phyloP scores from a whole-genome alignment of 2,329 filamentous ascomycete species.

The Pseudophaeomoniella oleicola region DNA sequence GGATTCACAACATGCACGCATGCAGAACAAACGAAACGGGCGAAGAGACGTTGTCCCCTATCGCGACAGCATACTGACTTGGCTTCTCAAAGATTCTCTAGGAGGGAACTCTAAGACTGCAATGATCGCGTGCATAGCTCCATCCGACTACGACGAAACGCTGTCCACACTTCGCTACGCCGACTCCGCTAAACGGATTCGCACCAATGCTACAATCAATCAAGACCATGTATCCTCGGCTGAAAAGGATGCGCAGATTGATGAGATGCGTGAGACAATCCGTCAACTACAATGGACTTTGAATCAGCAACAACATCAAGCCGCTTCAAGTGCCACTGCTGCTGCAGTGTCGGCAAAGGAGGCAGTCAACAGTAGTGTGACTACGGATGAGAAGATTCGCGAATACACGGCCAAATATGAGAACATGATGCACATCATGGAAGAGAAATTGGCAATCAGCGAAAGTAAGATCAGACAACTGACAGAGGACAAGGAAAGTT shows the following conservation, averaged over 20 bases:
- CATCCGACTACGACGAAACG: slow-evolving; percentile 93
- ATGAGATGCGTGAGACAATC: slow-evolving; percentile 91
- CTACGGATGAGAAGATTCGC: slow-evolving; percentile 72
- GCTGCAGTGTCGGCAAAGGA: slow-evolving; percentile 38
- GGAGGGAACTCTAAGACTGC: slow-evolving; percentile 97
- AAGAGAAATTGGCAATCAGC: slow-evolving; percentile 76
- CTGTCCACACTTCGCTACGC: slow-evolving; percentile 91
- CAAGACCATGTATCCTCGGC: slow-evolving; percentile 87
- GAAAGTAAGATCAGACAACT: slow-evolving; percentile 89
- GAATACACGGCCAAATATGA: slow-evolving; percentile 87
- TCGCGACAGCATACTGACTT: slow-evolving; percentile 68
- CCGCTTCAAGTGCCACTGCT: slow-evolving; percentile 9
- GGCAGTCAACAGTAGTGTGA: slow-evolving; percentile 57
- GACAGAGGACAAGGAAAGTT: slow-evolving; percentile 77
- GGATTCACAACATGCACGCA: slow-evolving; percentile 48
- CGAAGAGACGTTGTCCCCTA: slow-evolving; percentile 72
- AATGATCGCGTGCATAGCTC: slow-evolving; percentile 96
- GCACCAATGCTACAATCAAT: slow-evolving; percentile 86
- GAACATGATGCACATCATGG: slow-evolving; percentile 89
- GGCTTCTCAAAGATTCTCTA: slow-evolving; percentile 89
- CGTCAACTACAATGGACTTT: slow-evolving; percentile 65
- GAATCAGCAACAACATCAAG: slow-evolving; percentile 27
- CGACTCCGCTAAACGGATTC: slow-evolving; percentile 94
- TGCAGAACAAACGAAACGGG: slow-evolving; percentile 35
- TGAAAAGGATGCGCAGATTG: slow-evolving; percentile 85